Conservation (phyloP, 306 rosid genomes). For the Senna siamea region DNA sequence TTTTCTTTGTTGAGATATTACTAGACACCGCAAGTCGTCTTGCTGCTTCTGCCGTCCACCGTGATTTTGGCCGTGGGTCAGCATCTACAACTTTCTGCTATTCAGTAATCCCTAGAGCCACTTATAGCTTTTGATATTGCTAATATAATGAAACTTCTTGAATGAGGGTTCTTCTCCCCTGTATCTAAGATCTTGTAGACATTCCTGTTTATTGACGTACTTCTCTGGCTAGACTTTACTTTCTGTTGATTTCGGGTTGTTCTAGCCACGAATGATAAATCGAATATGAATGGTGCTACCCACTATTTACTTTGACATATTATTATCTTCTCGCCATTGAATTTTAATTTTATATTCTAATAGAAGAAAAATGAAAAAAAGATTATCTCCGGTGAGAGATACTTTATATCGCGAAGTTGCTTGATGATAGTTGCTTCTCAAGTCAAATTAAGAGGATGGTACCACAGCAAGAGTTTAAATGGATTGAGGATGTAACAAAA, state of each 20-base stretch:
- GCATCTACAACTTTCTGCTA: background rate
- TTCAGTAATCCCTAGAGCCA: background rate
- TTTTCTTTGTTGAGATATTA: too few species aligned
- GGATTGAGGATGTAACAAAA: constrained; percentile 79
- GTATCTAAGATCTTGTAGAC: background rate
- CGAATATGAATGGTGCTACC: too few species aligned
- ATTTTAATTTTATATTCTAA: too few species aligned
- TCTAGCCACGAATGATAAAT: background rate
- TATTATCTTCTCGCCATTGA: too few species aligned
- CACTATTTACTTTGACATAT: too few species aligned
- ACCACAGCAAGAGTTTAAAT: constrained; percentile 64
- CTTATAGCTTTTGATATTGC: background rate
- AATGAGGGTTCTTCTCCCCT: background rate
- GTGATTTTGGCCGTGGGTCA: background rate
- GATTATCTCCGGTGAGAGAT: too few species aligned
- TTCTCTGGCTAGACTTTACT: background rate
- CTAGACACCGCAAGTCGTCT: too few species aligned
- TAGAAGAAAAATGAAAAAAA: too few species aligned
- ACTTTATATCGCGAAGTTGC: constrained; percentile 5
- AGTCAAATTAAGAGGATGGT: constrained; percentile 62
- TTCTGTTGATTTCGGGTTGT: background rate
- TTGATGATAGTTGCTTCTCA: constrained; percentile 26
- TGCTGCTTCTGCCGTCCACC: background rate
- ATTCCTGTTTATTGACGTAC: background rate
- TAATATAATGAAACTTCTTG: background rate